Evolutionary conservation across 2,329 filamentous ascomycete genomes (phyloP), one percentile per base, ranked within the genome.

Genomic region (Ambrosiella cleistominuta): DNA sequence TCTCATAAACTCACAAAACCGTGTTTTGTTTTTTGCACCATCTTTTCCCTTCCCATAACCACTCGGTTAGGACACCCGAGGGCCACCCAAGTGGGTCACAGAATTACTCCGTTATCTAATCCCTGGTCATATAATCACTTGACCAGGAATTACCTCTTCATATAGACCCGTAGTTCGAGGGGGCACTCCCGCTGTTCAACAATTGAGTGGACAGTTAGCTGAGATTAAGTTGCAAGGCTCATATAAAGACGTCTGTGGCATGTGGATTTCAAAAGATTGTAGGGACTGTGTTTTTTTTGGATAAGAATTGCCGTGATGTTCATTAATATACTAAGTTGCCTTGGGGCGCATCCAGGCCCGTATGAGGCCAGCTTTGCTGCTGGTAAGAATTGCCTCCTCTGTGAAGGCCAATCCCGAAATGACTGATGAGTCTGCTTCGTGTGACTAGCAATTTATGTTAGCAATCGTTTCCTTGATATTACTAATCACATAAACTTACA

Each of bases 301-400:
- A 51, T 36, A 42, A 42, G 13, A 42, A 7, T 19, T 3, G 19
- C 35, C 27, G 27, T 27, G 47, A 51, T n/a, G 8, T 51, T 51
- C 19, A 51, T 51, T 51, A 51, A 51, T 11, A 11, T 51, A 51
- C 27, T 51, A 51, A n/a, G 11, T 36, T 7, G 47, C 17, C 47
- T 51, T 51, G 15, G 85, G 85, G 62, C 85, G 77, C 63, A 81
- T 77, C 85, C 85, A 89, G 38, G 85, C 87, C 61, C 81, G 79
- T 62, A 89, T 78, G 68, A 89, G 85, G 42, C 85, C 91, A 71
- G 83, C 86, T 67, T 88, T 86, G 71, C 89, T 96, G 63, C 88
- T 88, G 40, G 89, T 96, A 66, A 97, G 83, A 63, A 98, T 95
- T 62, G 85, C 85, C 65, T 95, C 84, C 68, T 96, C 85, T 57